Base-by-base conservation (phyloP, 2,329 filamentous ascomycete species). In the Fusarium pilosicola region DNA sequence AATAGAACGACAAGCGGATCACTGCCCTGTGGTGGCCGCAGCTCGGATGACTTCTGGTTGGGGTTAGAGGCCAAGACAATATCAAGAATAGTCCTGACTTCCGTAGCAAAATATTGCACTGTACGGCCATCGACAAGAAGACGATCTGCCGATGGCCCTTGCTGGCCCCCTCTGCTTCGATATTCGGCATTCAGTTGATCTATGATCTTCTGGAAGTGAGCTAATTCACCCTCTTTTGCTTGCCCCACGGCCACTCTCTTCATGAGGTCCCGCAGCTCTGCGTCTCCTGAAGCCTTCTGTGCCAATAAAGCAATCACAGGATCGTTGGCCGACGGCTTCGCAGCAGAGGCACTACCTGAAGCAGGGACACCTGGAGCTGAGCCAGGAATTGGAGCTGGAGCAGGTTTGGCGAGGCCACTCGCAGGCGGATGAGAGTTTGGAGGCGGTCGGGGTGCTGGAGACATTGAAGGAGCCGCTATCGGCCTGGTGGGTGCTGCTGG, bases 261-360 rank as follows among this genome's bases (percentile, higher is more conserved):
- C 94, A 96, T 96, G 0, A 96, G 85, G 41, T 92, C 90, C 65
- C 94, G 91, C 15, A 96, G 84, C 62, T 92, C 87, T 1, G 90
- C 88, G 78, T 96, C 92, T 32, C 89, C 90, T 1, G 92, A 93
- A 12, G 94, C 94, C 73, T 90, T 90, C 76, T 94, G 92, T 0
- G 94, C 94, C 32, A 96, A 84, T 72, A 93, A 90, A 57, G 94
- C 91, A 63, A 96, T 96, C 48, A 96, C 94, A 1, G 93, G 93
- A 78, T 96, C 94, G 30, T 85, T 83, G n/a, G 82, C 65, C 12
- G 77, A 74, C 36, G 78, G 71, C 39, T 78, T 81, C 18, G 70
- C 64, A n/a, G 68, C 70, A 22, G 68, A 59, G 30, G 75, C 62
- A n/a, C 39, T 18, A 32, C 45, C 60, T 20, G 63, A 32, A n/a